Evolutionary conservation across 1,139 yeast genomes (phyloP), one percentile per base, ranked within the genome.

Genomic region (Pichiaceae sp.): DNA sequence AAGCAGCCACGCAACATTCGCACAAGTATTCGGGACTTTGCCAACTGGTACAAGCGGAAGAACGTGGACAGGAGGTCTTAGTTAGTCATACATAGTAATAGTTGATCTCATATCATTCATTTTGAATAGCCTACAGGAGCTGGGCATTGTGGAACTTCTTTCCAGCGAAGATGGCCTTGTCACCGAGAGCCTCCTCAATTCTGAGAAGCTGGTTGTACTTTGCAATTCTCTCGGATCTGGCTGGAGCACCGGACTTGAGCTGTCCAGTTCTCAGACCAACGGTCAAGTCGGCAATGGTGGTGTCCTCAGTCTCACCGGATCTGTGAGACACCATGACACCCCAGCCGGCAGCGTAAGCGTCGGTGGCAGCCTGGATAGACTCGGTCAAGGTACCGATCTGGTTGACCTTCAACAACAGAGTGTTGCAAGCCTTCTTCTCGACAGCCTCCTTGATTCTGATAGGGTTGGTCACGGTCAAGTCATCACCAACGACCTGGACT

Each of bases 181-280:
- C 86, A 62, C 96, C 96, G 62, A 89, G 82, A 72, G 82, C 86
- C 73, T 89, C 95, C 77, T 89, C 96, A 59, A 89, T 89, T 75
- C 96, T 85, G 67, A 89, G 78, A 68, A 89, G 81, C 76, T 87
- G 94, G 80, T 83, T 83, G 68, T 81, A 81, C 75, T 89, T 89
- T 64, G 96, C 96, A 68, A 89, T 80, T 79, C 97, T 87, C 76
- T 89, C 97, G 52, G 96, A 85, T 77, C 97, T 86, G 55, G 96
- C 95, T 64, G 96, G 96, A 62, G 97, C 96, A 80, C 97, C 97
- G 56, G 96, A 83, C 87, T 89, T 89, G 69, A 89, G 81, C 77
- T 89, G 96, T 66, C 96, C 96, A 54, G 95, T 62, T 78, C 96
- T 84, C 66, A 89, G 75, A 73, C 96, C 97, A 57, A 89, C 96